Evolutionary conservation across 169 alveolate species (phyloP).

Genomic region (Plasmodium sp.): DNA sequence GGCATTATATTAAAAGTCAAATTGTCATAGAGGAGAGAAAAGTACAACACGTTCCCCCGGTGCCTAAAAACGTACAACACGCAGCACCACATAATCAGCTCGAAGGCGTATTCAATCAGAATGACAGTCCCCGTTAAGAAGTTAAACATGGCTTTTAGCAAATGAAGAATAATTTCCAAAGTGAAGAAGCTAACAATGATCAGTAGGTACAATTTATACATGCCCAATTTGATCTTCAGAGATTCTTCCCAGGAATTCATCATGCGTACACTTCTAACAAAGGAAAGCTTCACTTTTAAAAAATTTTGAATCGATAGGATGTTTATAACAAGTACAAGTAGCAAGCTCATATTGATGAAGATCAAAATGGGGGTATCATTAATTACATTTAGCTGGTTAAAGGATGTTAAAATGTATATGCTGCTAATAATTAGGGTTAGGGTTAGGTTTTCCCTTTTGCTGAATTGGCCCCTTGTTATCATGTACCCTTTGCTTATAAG

Average conservation of each 20-base stretch:
- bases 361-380: constrained; percentile 11
- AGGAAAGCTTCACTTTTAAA: constrained; percentile 40
- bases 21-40: constrained; percentile 28
- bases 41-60: constrained; percentile 43
- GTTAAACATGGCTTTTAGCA: constrained; percentile 10
- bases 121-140: constrained; percentile 1
- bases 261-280: constrained; percentile 36
- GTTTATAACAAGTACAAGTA: constrained; percentile 6
- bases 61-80: constrained; percentile 55
- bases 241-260: constrained; percentile 63
- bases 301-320: constrained; percentile 40
- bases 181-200: constrained; percentile 20
- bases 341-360: constrained; percentile 3
- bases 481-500: constrained; percentile 71
- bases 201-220: constrained; percentile 35
- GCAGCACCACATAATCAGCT: constrained; percentile 47
- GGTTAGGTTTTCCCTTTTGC: constrained; percentile 32
- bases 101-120: constrained; percentile 47
- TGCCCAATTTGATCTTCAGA: neutral
- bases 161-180: constrained; percentile 30
- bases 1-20: constrained; percentile 25
- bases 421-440: constrained; percentile 38
- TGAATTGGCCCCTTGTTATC: constrained; percentile 64
- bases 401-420: constrained; percentile 40
- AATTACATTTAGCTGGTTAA: constrained; percentile 21